phyloP scores from a whole-genome alignment of 2,329 filamentous ascomycete genomes.

The Sporothrix curviconia region DNA sequence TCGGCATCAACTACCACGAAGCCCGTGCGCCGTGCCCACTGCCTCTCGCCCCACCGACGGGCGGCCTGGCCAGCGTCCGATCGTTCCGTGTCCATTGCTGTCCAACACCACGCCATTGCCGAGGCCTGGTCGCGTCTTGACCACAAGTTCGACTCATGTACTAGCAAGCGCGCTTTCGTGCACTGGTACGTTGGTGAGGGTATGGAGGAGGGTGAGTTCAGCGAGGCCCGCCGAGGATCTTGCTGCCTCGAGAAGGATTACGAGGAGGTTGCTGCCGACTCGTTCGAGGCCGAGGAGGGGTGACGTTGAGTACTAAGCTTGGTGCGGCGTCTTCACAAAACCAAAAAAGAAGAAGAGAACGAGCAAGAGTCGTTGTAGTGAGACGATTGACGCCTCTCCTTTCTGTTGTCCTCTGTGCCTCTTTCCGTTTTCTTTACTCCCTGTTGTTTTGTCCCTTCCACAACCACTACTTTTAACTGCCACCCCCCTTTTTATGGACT shows the following conservation, averaged over 20 bases:
- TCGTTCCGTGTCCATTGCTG: constrained; percentile 60
- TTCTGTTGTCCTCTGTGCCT: not conserved
- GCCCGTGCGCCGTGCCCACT: constrained; percentile 51
- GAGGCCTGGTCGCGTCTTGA: constrained; percentile 67
- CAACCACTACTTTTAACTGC: not conserved
- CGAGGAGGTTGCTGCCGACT: constrained; percentile 75
- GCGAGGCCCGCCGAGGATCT: constrained; percentile 80
- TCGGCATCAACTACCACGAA: constrained; percentile 71
- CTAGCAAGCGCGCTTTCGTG: constrained; percentile 68
- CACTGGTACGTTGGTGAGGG: constrained; percentile 82
- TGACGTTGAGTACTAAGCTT: constrained; percentile 69
- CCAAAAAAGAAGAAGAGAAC: not conserved
- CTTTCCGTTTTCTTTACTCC: not conserved
- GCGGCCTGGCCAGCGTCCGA: constrained; percentile 56
- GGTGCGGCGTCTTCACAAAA: not conserved
- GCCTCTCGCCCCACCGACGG: constrained; percentile 45
- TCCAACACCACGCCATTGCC: constrained; percentile 68
- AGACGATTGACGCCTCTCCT: too few species aligned
- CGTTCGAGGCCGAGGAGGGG: constrained; percentile 56
- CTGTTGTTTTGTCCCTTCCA: not conserved
- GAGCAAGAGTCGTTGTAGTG: not conserved
- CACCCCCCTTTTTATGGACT: not conserved
- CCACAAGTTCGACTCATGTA: constrained; percentile 74
- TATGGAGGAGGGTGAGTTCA: constrained; percentile 90
- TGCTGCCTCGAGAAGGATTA: constrained; percentile 83